phyloP scores from a whole-genome alignment of 257 asterid genomes.

The Paulownia fortunei region DNA sequence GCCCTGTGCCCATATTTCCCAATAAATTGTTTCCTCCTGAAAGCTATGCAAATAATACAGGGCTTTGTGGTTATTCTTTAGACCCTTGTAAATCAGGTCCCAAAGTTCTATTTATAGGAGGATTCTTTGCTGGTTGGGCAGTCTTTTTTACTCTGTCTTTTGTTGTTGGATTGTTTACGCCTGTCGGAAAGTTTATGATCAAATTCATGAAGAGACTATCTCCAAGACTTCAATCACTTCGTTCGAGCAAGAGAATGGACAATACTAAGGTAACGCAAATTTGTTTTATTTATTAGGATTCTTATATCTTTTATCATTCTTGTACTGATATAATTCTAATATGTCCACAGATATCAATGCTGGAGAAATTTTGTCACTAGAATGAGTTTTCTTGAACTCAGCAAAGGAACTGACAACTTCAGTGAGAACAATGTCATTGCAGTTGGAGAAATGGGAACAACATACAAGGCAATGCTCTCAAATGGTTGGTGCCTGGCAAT shows the following conservation, averaged over 20 bases:
- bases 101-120: neutral
- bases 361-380: slow-evolving; percentile 37
- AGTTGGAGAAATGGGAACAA: slow-evolving; percentile 31
- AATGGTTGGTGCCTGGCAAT: slow-evolving; percentile 32
- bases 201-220: neutral
- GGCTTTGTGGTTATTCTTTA: slow-evolving; percentile 38
- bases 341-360: slow-evolving; percentile 30
- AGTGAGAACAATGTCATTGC: slow-evolving; percentile 24
- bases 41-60: slow-evolving; percentile 16
- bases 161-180: slow-evolving; percentile 3
- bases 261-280: neutral
- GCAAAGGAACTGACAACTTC: slow-evolving; percentile 28
- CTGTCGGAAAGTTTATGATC: neutral
- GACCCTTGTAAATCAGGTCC: neutral
- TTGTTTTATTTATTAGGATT: neutral
- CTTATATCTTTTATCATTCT: neutral
- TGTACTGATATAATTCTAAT: neutral
- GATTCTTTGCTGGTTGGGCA: slow-evolving; percentile 2
- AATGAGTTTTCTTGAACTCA: slow-evolving; percentile 36
- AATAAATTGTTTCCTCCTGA: neutral
- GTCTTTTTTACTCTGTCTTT: neutral
- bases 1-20: neutral
- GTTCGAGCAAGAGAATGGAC: neutral
- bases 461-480: slow-evolving; percentile 36
- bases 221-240: neutral